phyloP scores from a whole-genome alignment of 768 basidiomycete species.

The Collybia sp. region DNA sequence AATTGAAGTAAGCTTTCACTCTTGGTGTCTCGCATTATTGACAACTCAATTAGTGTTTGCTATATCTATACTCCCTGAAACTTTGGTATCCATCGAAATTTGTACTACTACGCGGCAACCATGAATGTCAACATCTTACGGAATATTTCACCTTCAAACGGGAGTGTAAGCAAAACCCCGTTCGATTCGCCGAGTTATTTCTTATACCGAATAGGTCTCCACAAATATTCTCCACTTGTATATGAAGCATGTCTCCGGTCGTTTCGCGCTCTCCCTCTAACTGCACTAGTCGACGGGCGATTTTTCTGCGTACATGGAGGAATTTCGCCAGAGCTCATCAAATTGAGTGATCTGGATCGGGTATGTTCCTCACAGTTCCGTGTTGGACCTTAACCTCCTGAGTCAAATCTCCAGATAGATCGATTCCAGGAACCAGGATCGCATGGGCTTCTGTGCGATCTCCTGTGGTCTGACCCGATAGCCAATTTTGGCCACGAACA shows the following conservation, averaged over 20 bases:
- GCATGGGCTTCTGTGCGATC: slow-evolving; percentile 86
- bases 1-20: slow-evolving; percentile 38
- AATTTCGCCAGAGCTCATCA: slow-evolving; percentile 80
- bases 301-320: slow-evolving; percentile 99
- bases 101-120: slow-evolving; percentile 87
- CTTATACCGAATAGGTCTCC: slow-evolving; percentile 53
- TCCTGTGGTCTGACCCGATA: slow-evolving; percentile 95
- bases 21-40: slow-evolving; percentile 13
- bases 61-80: slow-evolving; percentile 93
- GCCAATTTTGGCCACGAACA: slow-evolving; percentile 84
- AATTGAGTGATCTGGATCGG: slow-evolving; percentile 66
- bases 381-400: slow-evolving; percentile 3
- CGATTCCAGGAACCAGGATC: slow-evolving; percentile 94
- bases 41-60: slow-evolving; percentile 54
- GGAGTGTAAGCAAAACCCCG: slow-evolving; percentile 61
- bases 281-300: slow-evolving; percentile 89
- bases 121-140: slow-evolving; percentile 95
- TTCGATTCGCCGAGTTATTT: neutral
- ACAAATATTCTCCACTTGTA: slow-evolving; percentile 81
- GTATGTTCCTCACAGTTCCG: slow-evolving; percentile 33
- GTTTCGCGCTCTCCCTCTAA: slow-evolving; percentile 86
- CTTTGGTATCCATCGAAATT: slow-evolving; percentile 83
- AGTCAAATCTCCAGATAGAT: slow-evolving; percentile 54
- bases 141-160: slow-evolving; percentile 98
- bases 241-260: slow-evolving; percentile 92